These are phyloP conservation scores for Plasmodium yoelii DNA, from an alignment of 169 alveolate genomes.

Conservation along the genomic window DNA sequence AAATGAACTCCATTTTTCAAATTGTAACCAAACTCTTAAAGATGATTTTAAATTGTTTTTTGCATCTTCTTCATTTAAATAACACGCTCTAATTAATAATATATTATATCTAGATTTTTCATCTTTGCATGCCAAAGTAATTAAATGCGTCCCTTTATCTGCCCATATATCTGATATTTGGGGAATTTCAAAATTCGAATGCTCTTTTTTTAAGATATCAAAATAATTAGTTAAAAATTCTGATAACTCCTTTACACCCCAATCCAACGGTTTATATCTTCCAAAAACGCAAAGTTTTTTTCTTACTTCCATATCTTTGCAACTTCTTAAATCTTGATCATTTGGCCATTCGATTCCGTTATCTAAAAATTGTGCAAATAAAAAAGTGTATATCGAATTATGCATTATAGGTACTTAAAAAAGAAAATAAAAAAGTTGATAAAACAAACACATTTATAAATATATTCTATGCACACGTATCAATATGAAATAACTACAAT, in stretches of 20 bases:
- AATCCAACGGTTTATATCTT: conserved; percentile 57
- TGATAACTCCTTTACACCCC: conserved; percentile 65
- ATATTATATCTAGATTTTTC: conserved; percentile 57
- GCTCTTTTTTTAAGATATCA: conserved; percentile 49
- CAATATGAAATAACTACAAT: neutral
- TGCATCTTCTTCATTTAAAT: conserved; percentile 68
- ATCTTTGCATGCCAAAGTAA: conserved; percentile 65
- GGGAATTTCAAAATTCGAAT: conserved; percentile 58
- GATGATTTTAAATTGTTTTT: conserved; percentile 43
- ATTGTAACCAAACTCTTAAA: conserved; percentile 63
- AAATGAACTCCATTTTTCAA: conserved; percentile 71
- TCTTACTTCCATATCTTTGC: conserved; percentile 37
- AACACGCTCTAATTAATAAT: conserved; percentile 66
- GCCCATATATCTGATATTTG: conserved; percentile 72
- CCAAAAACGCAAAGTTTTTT: conserved; percentile 56
- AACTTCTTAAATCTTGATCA: conserved; percentile 34
- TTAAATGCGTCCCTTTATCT: conserved; percentile 69
- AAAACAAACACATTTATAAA: neutral
- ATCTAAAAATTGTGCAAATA: neutral
- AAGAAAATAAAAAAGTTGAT: neutral
- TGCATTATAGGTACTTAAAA: neutral
- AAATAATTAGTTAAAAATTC: conserved; percentile 39
- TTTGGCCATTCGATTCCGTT: conserved; percentile 68
- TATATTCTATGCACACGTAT: neutral
- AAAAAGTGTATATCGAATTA: neutral